Base-by-base conservation (phyloP, 116 monocot species). In the Zostera marina region DNA sequence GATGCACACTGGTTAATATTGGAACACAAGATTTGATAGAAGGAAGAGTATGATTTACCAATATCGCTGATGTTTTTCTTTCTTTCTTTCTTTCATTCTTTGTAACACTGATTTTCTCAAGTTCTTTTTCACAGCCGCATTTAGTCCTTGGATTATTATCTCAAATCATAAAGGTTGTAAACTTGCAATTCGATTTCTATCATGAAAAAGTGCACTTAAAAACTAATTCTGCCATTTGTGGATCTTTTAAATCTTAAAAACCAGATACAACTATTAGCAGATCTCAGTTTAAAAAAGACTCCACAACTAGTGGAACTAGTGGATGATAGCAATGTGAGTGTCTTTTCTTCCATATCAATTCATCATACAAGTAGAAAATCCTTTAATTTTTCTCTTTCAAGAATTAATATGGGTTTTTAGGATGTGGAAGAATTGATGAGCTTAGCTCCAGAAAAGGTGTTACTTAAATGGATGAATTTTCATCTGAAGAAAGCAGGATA, bases 61-160 rank as follows among this genome's bases (percentile, higher is more conserved):
- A 0, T 11, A 13, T 47, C 8, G 16, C 16, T 13, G n/a, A 9
- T 46, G 7, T 12, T 11, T 46, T 0, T 12, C 13, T 46, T 46
- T 13, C 11, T 3, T 46, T 46, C 13, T 51, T 25, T 17, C 16
- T 32, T 32, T 32, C 2, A 3, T 32, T 32, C 32, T n/a, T n/a
- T 32, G 32, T 5, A 32, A 32, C 32, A 32, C 32, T 12, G 19
- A 54, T 22, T 54, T 54, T 0, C 54, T 54, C 4, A 19, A 54
- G 14, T 24, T 23, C 9, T 48, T 38, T 56, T 60, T 15, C 74
- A 61, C 87, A 99, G 98, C 90, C 91, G 58, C 98, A 99, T 81
- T 73, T 99, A 74, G 72, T 99, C 25, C 87, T 99, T 39, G 98
- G 98, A n/a, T 72, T 99, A 74, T 87, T 99, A 76, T 99, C 91